A percentile compares a stretch with the other conserved stretches of the same genome.
Evolutionary conservation across 176 grass and related monocot species (phyloP).

Genomic region (Ensete glaucum): DNA sequence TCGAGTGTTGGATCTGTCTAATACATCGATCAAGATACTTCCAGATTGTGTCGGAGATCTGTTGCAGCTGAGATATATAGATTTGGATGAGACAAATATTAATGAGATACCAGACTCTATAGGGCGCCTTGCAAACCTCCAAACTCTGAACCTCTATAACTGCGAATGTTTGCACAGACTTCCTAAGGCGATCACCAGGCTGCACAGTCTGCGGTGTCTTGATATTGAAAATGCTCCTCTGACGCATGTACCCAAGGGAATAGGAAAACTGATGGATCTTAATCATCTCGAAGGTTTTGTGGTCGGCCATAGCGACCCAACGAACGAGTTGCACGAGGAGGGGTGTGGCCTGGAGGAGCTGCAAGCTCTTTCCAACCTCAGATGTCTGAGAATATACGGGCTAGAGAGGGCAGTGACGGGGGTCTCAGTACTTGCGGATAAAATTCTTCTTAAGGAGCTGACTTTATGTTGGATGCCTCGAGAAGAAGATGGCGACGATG

Average conservation of each 20-base stretch:
- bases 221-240: not conserved
- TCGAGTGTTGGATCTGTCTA: slow-evolving; percentile 8
- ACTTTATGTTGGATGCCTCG: slow-evolving; percentile 41
- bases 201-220: slow-evolving; percentile 24
- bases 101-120: slow-evolving; percentile 15
- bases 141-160: slow-evolving; percentile 2
- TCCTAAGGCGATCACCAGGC: slow-evolving; percentile 3
- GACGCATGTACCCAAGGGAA: slow-evolving; percentile 19
- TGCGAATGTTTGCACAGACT: slow-evolving; percentile 16
- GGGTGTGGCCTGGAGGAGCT: slow-evolving; percentile 60
- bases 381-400: slow-evolving; percentile 49
- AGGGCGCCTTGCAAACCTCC: slow-evolving; percentile 22
- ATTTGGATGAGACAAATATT: slow-evolving; percentile 14
- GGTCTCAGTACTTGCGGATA: slow-evolving; percentile 44
- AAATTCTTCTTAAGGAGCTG: slow-evolving; percentile 48
- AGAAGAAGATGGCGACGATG: slow-evolving; percentile 9
- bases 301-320: slow-evolving; percentile 29
- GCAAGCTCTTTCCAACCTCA: slow-evolving; percentile 50
- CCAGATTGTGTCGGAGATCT: slow-evolving; percentile 19
- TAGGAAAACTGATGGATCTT: slow-evolving; percentile 3
- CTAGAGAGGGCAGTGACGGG: slow-evolving; percentile 54
- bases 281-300: slow-evolving; percentile 8
- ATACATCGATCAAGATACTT: not conserved
- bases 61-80: slow-evolving; percentile 21
- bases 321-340: not conserved